Conservation (phyloP, 805 yeast species). For the Candida easanensis region DNA sequence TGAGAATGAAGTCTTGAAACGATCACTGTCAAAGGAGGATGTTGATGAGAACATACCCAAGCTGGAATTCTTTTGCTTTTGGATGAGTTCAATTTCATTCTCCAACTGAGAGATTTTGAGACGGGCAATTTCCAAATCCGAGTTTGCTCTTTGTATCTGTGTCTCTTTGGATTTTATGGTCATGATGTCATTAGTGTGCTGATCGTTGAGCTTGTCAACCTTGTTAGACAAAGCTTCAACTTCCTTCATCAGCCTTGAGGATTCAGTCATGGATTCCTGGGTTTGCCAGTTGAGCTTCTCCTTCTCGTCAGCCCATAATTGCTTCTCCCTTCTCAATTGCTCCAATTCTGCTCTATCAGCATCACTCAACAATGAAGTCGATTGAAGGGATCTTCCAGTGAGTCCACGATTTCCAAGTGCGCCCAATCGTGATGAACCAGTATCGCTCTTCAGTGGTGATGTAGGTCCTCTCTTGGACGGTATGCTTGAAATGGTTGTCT, state of each 20-base stretch:
- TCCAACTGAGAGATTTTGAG: slow-evolving; percentile 53
- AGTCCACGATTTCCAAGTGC: slow-evolving; percentile 29
- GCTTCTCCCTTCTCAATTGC: slow-evolving; percentile 51
- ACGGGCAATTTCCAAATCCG: slow-evolving; percentile 60
- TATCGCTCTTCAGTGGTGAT: slow-evolving; percentile 57
- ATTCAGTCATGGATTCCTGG: slow-evolving; percentile 30
- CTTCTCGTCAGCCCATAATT: slow-evolving; percentile 31
- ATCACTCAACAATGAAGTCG: slow-evolving; percentile 27
- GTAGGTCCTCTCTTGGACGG: slow-evolving; percentile 72
- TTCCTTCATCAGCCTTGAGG: slow-evolving; percentile 27
- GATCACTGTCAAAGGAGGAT: neutral
- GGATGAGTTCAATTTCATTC: slow-evolving; percentile 39
- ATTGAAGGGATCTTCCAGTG: slow-evolving; percentile 41
- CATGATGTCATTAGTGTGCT: slow-evolving; percentile 48
- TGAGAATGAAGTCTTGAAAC: slow-evolving; percentile 9
- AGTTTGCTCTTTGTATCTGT: slow-evolving; percentile 55
- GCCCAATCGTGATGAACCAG: slow-evolving; percentile 26
- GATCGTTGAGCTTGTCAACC: slow-evolving; percentile 44
- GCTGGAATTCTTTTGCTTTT: slow-evolving; percentile 28
- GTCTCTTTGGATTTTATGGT: slow-evolving; percentile 66
- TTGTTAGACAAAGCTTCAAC: slow-evolving; percentile 22
- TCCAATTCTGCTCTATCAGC: slow-evolving; percentile 43
- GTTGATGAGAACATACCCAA: slow-evolving; percentile 5
- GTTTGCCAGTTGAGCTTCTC: slow-evolving; percentile 29
- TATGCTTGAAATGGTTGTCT: slow-evolving; percentile 32